A percentile compares a stretch with the other conserved stretches of the same genome.
phyloP scores from a whole-genome alignment of 169 alveolate genomes.

The Eimeria acervulina region DNA sequence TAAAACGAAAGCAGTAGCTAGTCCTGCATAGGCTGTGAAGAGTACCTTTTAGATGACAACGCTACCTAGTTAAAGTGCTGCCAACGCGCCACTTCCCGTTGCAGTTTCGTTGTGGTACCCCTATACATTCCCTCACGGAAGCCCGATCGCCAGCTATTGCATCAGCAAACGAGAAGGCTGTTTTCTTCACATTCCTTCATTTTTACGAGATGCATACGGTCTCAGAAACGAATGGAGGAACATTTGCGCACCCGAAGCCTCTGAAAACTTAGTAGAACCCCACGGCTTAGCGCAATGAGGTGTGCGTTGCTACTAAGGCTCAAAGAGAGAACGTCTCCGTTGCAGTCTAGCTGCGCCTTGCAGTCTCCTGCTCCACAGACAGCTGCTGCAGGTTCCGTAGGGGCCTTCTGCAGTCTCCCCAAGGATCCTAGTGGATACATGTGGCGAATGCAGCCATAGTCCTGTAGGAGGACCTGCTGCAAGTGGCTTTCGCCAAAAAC shows the following conservation, averaged over 20 bases:
- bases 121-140: no score
- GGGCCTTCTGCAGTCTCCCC: neutral
- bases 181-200: neutral
- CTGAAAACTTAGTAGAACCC: conserved; percentile 47
- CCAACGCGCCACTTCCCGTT: neutral
- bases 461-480: conserved; percentile 35
- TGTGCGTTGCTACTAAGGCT: conserved; percentile 75
- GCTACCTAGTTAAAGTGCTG: neutral
- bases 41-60: neutral
- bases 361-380: conserved; percentile 23
- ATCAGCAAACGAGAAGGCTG: neutral
- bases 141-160: neutral
- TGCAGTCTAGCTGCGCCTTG: conserved; percentile 72
- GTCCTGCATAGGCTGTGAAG: neutral
- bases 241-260: conserved; percentile 45
- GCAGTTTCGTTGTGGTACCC: neutral
- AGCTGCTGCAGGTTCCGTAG: neutral
- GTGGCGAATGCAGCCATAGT: neutral
- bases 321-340: conserved; percentile 50
- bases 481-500: conserved; percentile 55
- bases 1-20: no score
- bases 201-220: neutral
- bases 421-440: neutral
- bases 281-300: conserved; percentile 56
- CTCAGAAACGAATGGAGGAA: neutral